These are phyloP conservation scores for Tetracladium setigerum DNA, from an alignment of 495 filamentous ascomycete genomes.

Conservation along the genomic window DNA sequence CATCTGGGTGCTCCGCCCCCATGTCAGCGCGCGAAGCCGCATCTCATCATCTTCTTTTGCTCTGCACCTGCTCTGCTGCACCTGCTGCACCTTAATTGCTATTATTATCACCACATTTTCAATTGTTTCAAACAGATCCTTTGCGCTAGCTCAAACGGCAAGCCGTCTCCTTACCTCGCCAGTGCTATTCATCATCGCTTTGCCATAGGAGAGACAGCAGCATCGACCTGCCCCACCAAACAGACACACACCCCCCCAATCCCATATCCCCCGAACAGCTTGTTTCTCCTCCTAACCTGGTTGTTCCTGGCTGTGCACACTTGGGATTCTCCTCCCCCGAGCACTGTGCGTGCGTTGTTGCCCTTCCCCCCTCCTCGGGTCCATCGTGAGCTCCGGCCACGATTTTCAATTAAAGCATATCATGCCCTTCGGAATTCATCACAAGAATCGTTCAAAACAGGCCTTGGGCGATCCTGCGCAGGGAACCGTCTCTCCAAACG, in stretches of 20 bases:
- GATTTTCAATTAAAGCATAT: conserved; percentile 1
- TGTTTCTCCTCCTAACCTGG: background rate
- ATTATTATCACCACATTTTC: too few species aligned
- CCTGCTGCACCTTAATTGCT: too few species aligned
- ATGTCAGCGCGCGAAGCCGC: too few species aligned
- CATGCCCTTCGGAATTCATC: conserved; percentile 23
- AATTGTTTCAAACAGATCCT: too few species aligned
- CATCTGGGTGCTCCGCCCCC: too few species aligned
- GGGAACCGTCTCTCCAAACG: background rate
- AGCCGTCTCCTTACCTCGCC: too few species aligned
- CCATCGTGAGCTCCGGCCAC: conserved; percentile 21
- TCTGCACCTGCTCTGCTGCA: too few species aligned
- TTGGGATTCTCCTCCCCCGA: background rate
- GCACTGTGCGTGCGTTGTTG: background rate
- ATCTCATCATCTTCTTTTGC: too few species aligned
- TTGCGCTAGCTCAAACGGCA: too few species aligned
- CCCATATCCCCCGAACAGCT: too few species aligned
- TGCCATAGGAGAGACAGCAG: background rate
- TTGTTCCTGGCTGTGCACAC: background rate
- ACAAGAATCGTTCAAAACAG: conserved; percentile 27
- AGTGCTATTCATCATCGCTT: too few species aligned
- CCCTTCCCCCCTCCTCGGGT: background rate
- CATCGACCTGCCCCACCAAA: background rate
- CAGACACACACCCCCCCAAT: background rate
- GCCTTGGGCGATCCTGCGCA: conserved; percentile 20